Percentiles rank a stretch among this genome's conserved stretches.
Evolutionary conservation across 2,329 filamentous ascomycete genomes (phyloP).

Genomic region (Exophiala sp.): DNA sequence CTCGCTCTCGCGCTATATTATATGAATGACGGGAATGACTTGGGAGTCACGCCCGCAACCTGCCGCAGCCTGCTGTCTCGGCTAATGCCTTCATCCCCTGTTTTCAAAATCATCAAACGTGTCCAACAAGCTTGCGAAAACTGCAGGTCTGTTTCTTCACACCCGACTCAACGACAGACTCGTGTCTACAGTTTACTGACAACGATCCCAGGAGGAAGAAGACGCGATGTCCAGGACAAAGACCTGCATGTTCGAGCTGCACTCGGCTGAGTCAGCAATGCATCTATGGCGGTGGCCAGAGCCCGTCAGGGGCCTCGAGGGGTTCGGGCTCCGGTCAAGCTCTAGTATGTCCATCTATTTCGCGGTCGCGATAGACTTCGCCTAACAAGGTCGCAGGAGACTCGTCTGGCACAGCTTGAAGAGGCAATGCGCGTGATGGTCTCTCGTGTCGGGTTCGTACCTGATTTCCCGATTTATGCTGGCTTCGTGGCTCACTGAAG

Average conservation of each 20-base stretch:
- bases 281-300: slow-evolving; percentile 13
- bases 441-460: slow-evolving; percentile 1
- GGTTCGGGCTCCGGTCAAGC: neutral
- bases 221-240: slow-evolving; percentile 28
- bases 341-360: neutral
- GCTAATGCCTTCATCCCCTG: neutral
- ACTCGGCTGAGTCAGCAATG: slow-evolving; percentile 24
- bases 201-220: slow-evolving; percentile 23
- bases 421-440: slow-evolving; percentile 1
- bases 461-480: neutral
- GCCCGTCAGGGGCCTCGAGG: neutral
- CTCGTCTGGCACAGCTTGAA: slow-evolving; percentile 7
- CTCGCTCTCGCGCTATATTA: too few relatives aligned
- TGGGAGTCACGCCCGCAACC: too few relatives aligned
- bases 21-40: too few relatives aligned
- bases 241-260: slow-evolving; percentile 27
- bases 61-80: neutral
- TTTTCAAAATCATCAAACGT: slow-evolving; percentile 1
- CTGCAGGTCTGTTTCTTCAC: slow-evolving; percentile 17
- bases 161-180: too few relatives aligned
- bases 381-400: neutral
- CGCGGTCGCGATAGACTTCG: neutral
- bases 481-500: neutral
- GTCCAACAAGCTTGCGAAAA: slow-evolving; percentile 9
- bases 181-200: too few relatives aligned